Base-by-base conservation (phyloP, 441 rosid species). In the Eugenia klotzschiana region DNA sequence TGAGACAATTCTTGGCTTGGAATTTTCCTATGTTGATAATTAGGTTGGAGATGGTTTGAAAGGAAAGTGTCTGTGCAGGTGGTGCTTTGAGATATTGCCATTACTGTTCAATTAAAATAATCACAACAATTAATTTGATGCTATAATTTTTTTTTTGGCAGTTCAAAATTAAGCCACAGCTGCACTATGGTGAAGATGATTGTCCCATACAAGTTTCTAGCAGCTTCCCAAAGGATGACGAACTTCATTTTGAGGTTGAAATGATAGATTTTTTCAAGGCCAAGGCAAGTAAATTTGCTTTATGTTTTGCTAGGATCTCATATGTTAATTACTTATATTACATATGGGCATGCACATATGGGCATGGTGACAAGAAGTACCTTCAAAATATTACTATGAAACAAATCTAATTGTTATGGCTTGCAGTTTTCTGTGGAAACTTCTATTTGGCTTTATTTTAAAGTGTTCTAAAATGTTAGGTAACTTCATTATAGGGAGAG, bases 241-340 rank as follows among this genome's bases (percentile, higher is more conserved):
- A 96, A 87, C 99, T 97, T 88, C 99, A 97, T 90, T 97, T 93
- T 92, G 99, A 95, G 94, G 86, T 93, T 90, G 98, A 95, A 86
- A 87, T 97, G 95, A 54, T 94, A 79, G 95, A 94, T 43, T 95
- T 94, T 87, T 87, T 88, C 20, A 94, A 94, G 90, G 97, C 89
- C 88, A 97, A 94, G 98, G 99, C 84, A 92, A 89, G 91, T 69
- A 72, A 20, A 81, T 41, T 41, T 27, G 33, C 81, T 79, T 79
- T 50, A 16, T 79, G 52, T 50, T 50, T 51, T 46, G 81, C 81
- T 46, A 16, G 37, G 40, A n/a, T 79, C 55, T 46, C 37, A 25
- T 29, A 79, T 79, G 37, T 4, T 14, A 23, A 49, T 22, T 51
- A 79, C 50, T 64, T 79, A 79, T 79, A 23, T 49, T 49, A 50